A percentile compares a stretch with the other conserved stretches of the same genome.
Evolutionary conservation across 495 filamentous ascomycete species (phyloP).

Genomic region (Aspergillus homomorphus): DNA sequence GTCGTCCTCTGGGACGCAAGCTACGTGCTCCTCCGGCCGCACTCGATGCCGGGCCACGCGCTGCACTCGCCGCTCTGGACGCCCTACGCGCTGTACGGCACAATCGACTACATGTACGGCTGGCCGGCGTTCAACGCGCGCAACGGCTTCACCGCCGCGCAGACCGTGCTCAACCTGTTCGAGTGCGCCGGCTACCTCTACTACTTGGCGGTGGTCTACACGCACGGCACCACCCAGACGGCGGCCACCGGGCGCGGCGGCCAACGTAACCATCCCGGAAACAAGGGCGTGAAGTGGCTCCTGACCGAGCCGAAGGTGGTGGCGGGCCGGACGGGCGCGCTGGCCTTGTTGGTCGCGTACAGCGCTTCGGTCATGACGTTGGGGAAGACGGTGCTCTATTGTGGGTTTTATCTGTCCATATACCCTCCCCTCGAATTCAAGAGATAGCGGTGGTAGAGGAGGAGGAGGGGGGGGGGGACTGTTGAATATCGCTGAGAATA

Average conservation of each 20-base stretch:
- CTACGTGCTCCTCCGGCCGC: constrained; percentile 79
- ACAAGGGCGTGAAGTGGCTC: constrained; percentile 39
- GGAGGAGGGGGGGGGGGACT: too few relatives aligned
- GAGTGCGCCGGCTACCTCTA: constrained; percentile 68
- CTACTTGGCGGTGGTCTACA: constrained; percentile 63
- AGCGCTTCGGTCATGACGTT: constrained; percentile 74
- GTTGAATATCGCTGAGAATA: not conserved
- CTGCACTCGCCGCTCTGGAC: constrained; percentile 72
- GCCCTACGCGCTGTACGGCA: constrained; percentile 80
- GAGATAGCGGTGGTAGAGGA: too few relatives aligned
- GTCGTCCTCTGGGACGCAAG: constrained; percentile 79
- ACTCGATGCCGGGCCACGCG: constrained; percentile 75
- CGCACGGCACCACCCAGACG: constrained; percentile 30
- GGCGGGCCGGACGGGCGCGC: constrained; percentile 55
- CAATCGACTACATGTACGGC: constrained; percentile 81
- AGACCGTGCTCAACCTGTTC: constrained; percentile 67
- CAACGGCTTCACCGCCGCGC: constrained; percentile 79
- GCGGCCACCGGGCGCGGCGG: constrained; percentile 27
- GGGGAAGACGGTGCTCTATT: constrained; percentile 84
- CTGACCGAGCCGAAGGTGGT: constrained; percentile 52
- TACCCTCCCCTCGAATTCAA: too few relatives aligned
- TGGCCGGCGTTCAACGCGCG: constrained; percentile 67
- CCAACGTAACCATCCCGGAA: constrained; percentile 31
- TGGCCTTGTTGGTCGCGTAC: constrained; percentile 66
- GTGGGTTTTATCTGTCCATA: constrained; percentile 51